A percentile compares a stretch with the other conserved stretches of the same genome.
These are phyloP conservation scores for Gypsophila paniculata DNA, from an alignment of 179 eudicot genomes.

Conservation along the genomic window DNA sequence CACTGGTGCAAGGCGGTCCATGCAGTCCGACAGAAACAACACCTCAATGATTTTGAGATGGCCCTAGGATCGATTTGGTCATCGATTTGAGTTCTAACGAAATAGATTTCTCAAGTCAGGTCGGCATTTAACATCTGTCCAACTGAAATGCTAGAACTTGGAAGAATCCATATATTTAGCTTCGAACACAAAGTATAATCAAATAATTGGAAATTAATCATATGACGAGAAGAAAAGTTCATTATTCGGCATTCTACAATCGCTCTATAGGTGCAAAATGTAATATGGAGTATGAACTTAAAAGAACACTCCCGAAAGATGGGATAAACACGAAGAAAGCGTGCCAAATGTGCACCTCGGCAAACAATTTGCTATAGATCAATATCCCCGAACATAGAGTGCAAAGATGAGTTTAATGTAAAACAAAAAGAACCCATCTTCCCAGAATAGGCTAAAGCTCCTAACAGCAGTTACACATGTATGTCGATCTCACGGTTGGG, in stretches of 20 bases:
- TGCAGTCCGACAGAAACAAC: too few species aligned
- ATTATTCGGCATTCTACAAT: slow-evolving; percentile 19
- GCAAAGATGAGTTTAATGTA: slow-evolving; percentile 6
- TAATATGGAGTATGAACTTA: background rate
- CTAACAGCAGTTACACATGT: slow-evolving; percentile 17
- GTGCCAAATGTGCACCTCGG: slow-evolving; percentile 17
- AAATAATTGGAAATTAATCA: background rate
- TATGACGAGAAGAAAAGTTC: background rate
- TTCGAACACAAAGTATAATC: background rate
- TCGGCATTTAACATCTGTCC: background rate
- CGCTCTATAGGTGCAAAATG: slow-evolving; percentile 1
- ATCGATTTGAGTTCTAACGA: too few species aligned
- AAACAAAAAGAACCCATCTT: slow-evolving; percentile 19
- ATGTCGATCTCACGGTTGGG: background rate
- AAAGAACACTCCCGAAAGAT: background rate
- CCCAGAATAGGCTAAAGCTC: slow-evolving; percentile 13
- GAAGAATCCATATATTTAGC: background rate
- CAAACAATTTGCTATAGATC: slow-evolving; percentile 21
- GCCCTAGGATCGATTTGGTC: too few species aligned
- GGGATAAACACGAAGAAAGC: slow-evolving; percentile 9
- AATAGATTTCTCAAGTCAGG: background rate
- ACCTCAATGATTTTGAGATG: too few species aligned
- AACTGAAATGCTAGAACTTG: too few species aligned
- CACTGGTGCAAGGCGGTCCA: too few species aligned
- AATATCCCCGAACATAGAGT: slow-evolving; percentile 17